Evolutionary conservation across 2,329 filamentous ascomycete species (phyloP).

Genomic region (Fusarium begoniae): DNA sequence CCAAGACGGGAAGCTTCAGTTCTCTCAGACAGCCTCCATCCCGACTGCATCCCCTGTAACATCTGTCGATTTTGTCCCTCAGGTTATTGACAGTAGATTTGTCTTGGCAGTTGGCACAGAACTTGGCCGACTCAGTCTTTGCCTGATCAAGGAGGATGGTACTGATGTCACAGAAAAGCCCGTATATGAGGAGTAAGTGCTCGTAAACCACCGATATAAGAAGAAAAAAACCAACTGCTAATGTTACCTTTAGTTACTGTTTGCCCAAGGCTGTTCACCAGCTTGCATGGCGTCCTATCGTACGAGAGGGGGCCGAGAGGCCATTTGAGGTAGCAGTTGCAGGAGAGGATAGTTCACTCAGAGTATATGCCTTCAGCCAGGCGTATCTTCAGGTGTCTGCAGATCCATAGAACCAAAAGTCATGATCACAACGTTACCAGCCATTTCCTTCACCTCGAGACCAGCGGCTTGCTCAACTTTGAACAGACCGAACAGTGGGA

Average conservation of each 20-base stretch:
- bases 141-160: constrained; percentile 51
- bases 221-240: constrained; percentile 1
- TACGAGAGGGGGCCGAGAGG: constrained; percentile 40
- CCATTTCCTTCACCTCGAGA: not conserved
- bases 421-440: not conserved
- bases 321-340: constrained; percentile 60
- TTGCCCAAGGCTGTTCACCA: constrained; percentile 73
- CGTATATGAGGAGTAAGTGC: constrained; percentile 52
- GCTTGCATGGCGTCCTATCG: constrained; percentile 72
- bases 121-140: constrained; percentile 57
- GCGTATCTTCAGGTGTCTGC: constrained; percentile 35
- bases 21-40: constrained; percentile 64
- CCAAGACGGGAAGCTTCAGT: constrained; percentile 49
- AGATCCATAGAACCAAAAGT: constrained; percentile 30
- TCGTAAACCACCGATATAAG: not conserved
- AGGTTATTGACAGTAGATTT: constrained; percentile 42
- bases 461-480: not conserved
- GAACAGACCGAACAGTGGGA: not conserved
- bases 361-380: constrained; percentile 60
- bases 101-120: constrained; percentile 69
- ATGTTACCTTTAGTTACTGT: constrained; percentile 39
- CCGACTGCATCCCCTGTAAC: constrained; percentile 70
- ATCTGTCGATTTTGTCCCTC: constrained; percentile 71
- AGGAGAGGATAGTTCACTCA: constrained; percentile 69
- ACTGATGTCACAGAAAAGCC: constrained; percentile 50